Evolutionary conservation across 202 grass and related monocot species (phyloP).

Genomic region (Zizania palustris): DNA sequence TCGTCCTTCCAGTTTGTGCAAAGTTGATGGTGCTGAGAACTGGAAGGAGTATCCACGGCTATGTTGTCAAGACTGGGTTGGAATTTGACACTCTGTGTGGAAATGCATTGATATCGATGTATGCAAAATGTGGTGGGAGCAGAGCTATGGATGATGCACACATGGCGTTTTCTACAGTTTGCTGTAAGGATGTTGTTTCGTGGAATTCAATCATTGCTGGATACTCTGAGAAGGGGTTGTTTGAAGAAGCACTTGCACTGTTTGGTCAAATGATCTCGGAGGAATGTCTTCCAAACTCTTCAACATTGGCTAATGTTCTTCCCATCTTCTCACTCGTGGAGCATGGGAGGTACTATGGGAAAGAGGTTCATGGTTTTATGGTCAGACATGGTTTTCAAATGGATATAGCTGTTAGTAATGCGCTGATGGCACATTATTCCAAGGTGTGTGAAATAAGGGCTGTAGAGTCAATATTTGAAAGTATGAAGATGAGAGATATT

Average conservation of each 20-base stretch:
- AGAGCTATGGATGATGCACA: conserved; percentile 43
- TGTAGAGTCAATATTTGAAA: conserved; percentile 51
- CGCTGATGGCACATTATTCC: conserved; percentile 66
- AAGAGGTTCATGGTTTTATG: conserved; percentile 58
- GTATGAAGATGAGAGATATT: conserved; percentile 49
- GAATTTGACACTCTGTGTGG: conserved; percentile 54
- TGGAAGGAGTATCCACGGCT: conserved; percentile 51
- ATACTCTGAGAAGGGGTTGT: conserved; percentile 45
- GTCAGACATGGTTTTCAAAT: conserved; percentile 51
- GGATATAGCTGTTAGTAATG: conserved; percentile 62
- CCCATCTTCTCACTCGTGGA: conserved; percentile 50
- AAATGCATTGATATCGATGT: conserved; percentile 71
- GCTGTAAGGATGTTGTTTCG: conserved; percentile 61
- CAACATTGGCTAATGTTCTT: conserved; percentile 63
- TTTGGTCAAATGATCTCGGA: conserved; percentile 49
- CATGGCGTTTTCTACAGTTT: conserved; percentile 41
- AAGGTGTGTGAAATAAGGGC: conserved; percentile 49
- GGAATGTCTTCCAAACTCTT: conserved; percentile 48
- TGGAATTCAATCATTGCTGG: conserved; percentile 74
- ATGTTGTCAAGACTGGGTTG: conserved; percentile 54
- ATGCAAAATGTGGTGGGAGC: conserved; percentile 49
- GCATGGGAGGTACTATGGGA: conserved; percentile 43
- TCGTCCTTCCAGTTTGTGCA: conserved; percentile 51
- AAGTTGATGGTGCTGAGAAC: conserved; percentile 40
- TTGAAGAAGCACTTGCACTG: conserved; percentile 43